Evolutionary conservation across 116 monocot genomes (phyloP).

Genomic region (Papilionanthe hybrid): DNA sequence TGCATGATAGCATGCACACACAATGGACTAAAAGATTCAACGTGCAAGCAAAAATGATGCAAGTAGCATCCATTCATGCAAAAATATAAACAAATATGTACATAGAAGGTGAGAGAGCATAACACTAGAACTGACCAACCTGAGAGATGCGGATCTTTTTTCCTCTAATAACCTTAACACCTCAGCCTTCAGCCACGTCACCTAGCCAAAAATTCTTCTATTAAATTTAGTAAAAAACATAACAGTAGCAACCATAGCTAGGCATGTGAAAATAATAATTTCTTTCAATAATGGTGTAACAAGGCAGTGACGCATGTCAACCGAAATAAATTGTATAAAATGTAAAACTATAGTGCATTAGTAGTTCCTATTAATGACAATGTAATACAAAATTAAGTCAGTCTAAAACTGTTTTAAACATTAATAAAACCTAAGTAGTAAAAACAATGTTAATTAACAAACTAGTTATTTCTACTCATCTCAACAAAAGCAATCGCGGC

Average conservation of each 20-base stretch:
- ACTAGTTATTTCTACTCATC: background rate
- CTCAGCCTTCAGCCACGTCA: slow-evolving; percentile 46
- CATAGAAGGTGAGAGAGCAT: background rate
- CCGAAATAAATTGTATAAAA: background rate
- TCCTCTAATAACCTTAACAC: slow-evolving; percentile 18
- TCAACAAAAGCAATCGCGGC: background rate
- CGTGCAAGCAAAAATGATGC: background rate
- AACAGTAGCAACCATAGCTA: background rate
- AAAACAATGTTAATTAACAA: too few species aligned
- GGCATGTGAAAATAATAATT: background rate
- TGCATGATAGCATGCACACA: background rate
- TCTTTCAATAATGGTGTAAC: background rate
- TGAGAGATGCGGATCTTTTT: slow-evolving; percentile 23
- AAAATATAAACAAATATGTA: background rate
- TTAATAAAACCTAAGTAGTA: too few species aligned
- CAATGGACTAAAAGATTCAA: background rate
- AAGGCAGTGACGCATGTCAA: background rate
- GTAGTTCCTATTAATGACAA: background rate
- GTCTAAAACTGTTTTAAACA: too few species aligned
- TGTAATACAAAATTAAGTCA: background rate
- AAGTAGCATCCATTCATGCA: background rate
- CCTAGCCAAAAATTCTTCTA: slow-evolving; percentile 27
- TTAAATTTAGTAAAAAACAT: background rate
- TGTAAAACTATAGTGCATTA: background rate
- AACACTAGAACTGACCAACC: slow-evolving; percentile 13